Percentiles rank a stretch among this genome's conserved stretches.
phyloP scores from a whole-genome alignment of 495 filamentous ascomycete genomes.

The Pyrenopolyporus hunteri region DNA sequence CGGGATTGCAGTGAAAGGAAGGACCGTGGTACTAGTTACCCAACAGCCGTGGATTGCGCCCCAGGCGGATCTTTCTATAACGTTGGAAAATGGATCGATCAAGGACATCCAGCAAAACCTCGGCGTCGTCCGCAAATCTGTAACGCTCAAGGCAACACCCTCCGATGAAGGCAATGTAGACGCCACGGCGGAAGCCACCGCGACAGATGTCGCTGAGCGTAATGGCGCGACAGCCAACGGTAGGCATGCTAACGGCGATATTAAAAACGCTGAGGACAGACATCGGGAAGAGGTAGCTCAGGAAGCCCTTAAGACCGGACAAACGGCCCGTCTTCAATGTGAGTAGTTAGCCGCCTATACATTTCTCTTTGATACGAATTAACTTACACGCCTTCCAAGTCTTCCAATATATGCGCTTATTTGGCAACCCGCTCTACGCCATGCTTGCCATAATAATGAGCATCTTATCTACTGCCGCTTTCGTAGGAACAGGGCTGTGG shows the following conservation, averaged over 20 bases:
- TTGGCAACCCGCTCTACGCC: slow-evolving; percentile 44
- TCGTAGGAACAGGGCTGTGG: slow-evolving; percentile 47
- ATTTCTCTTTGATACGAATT: slow-evolving; percentile 3
- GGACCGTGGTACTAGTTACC: slow-evolving; percentile 48
- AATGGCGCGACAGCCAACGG: slow-evolving; percentile 25
- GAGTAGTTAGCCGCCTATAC: slow-evolving; percentile 5
- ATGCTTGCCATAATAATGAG: slow-evolving; percentile 40
- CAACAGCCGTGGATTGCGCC: slow-evolving; percentile 53
- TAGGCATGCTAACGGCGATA: slow-evolving; percentile 17
- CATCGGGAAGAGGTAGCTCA: slow-evolving; percentile 41
- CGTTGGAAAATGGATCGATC: slow-evolving; percentile 50
- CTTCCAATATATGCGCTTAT: slow-evolving; percentile 49
- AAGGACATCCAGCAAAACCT: slow-evolving; percentile 45
- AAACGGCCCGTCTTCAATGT: slow-evolving; percentile 44
- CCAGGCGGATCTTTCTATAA: slow-evolving; percentile 53
- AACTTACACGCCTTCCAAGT: slow-evolving; percentile 24
- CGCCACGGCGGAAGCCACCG: slow-evolving; percentile 28
- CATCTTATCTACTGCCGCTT: slow-evolving; percentile 37
- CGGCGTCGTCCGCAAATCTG: slow-evolving; percentile 43
- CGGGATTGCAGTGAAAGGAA: slow-evolving; percentile 30
- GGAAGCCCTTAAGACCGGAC: slow-evolving; percentile 44
- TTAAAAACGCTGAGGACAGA: slow-evolving; percentile 33
- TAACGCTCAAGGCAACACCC: slow-evolving; percentile 28
- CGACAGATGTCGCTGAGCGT: slow-evolving; percentile 18
- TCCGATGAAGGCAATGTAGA: slow-evolving; percentile 33